phyloP scores from a whole-genome alignment of 78 protist genomes.

The Chrysochromulina tobinii region DNA sequence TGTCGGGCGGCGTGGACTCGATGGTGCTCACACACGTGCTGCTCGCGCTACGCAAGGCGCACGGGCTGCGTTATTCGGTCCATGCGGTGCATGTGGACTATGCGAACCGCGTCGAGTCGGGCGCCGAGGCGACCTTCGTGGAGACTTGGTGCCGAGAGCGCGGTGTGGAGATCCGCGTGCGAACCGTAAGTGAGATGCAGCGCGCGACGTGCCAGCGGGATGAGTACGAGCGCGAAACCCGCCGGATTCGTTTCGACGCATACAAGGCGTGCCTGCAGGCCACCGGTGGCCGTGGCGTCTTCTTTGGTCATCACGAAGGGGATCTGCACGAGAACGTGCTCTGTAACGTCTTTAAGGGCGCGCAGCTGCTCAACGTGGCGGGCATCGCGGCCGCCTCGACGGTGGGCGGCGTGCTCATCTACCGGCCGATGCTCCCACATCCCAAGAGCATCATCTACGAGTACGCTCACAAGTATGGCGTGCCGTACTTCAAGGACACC shows the following conservation, averaged over 20 bases:
- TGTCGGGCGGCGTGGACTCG: conserved; percentile 57
- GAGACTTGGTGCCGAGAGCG: conserved; percentile 22
- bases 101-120: conserved; percentile 36
- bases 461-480: conserved; percentile 61
- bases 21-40: conserved; percentile 43
- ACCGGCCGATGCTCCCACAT: conserved; percentile 54
- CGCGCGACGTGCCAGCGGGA: conserved; percentile 44
- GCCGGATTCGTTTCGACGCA: conserved; percentile 33
- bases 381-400: conserved; percentile 44
- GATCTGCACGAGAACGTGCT: conserved; percentile 62
- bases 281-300: background rate
- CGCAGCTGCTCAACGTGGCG: conserved; percentile 33
- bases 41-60: background rate
- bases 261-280: background rate
- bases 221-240: conserved; percentile 38
- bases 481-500: conserved; percentile 64
- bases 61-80: background rate
- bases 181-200: background rate
- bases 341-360: conserved; percentile 54
- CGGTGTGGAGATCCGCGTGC: background rate
- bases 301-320: conserved; percentile 58
- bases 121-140: conserved; percentile 35
- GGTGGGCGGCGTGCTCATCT: conserved; percentile 29
- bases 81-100: conserved; percentile 51
- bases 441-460: conserved; percentile 37